Base-by-base conservation (phyloP, 768 basidiomycete species). In the Termitomyces sp. region DNA sequence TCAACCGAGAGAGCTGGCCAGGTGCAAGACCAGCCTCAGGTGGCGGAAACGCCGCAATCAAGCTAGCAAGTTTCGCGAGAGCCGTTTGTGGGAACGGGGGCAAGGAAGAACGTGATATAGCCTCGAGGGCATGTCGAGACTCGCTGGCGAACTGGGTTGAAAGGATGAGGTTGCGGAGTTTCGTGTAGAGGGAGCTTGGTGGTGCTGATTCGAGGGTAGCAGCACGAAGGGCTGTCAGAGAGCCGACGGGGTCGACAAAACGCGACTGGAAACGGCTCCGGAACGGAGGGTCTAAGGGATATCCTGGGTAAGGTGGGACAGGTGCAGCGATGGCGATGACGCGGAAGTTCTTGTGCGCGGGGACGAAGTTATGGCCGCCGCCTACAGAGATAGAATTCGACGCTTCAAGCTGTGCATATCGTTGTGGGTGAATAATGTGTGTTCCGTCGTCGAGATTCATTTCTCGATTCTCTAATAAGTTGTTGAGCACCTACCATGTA, bases 381-480 rank as follows among this genome's bases (percentile, higher is more conserved):
- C 71, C 68, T 35, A 72, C 69, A n/a, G 67, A 69, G 3, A 68
- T 70, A 0, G 69, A 67, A 40, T 69, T 68, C 8, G 65, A 54
- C 2, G 70, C 63, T 58, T 82, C 79, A 28, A 88, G 71, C 59
- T 84, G 80, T 18, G 79, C 76, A 65, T 81, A 83, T 33, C 85
- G 82, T 59, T 85, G 82, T 0, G 85, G 82, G 62, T 88, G 87
- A 22, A 89, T 80, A 48, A 89, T 87, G 64, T 88, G 86, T 2
- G 86, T 86, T 38, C 87, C 87, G 60, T 89, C 87, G 64, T 88
- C 87, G 33, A 89, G 71, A 62, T 89, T 88, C 85, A 89, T 86
- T 74, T 89, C 87, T n/a, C 87, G 75, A 68, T 88, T 88, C 72
- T 89, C 87, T 46, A 89, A 67, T 5, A 89, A 75, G 69, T 88